Evolutionary conservation across 2,329 filamentous ascomycete genomes (phyloP).

Genomic region (Talaromyces marneffei): DNA sequence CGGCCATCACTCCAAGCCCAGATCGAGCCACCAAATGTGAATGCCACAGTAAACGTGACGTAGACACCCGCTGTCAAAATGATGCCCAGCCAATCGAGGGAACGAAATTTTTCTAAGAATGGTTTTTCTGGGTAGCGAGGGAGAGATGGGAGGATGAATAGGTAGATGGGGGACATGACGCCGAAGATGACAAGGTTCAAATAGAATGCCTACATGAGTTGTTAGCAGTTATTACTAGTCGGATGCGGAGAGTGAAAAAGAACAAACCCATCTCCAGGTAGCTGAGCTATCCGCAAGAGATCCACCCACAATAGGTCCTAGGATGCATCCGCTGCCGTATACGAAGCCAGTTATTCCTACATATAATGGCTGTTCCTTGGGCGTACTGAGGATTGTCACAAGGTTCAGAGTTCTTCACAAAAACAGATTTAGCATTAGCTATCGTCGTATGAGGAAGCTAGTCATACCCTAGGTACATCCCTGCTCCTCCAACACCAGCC

Average conservation of each 20-base stretch:
- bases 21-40: conserved; percentile 46
- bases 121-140: conserved; percentile 20
- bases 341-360: conserved; percentile 22
- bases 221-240: too few relatives aligned
- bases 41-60: conserved; percentile 40
- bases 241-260: neutral
- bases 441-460: too few relatives aligned
- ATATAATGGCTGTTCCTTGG: conserved; percentile 22
- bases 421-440: too few relatives aligned
- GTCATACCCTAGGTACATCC: neutral
- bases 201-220: conserved; percentile 31
- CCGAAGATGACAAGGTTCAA: conserved; percentile 49
- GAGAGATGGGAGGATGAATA: conserved; percentile 37
- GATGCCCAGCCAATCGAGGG: conserved; percentile 43
- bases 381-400: conserved; percentile 19
- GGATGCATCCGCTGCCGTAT: conserved; percentile 29
- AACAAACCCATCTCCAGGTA: conserved; percentile 22
- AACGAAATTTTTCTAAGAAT: conserved; percentile 18
- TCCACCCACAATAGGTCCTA: conserved; percentile 36
- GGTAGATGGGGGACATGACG: conserved; percentile 35
- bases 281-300: conserved; percentile 25
- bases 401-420: conserved; percentile 18
- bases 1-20: conserved; percentile 45
- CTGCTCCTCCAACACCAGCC: neutral
- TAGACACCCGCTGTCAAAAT: conserved; percentile 39